Evolutionary conservation across 2,329 filamentous ascomycete genomes (phyloP), one percentile per base, ranked within the genome.

Genomic region (Berkeleyomyces basicola): DNA sequence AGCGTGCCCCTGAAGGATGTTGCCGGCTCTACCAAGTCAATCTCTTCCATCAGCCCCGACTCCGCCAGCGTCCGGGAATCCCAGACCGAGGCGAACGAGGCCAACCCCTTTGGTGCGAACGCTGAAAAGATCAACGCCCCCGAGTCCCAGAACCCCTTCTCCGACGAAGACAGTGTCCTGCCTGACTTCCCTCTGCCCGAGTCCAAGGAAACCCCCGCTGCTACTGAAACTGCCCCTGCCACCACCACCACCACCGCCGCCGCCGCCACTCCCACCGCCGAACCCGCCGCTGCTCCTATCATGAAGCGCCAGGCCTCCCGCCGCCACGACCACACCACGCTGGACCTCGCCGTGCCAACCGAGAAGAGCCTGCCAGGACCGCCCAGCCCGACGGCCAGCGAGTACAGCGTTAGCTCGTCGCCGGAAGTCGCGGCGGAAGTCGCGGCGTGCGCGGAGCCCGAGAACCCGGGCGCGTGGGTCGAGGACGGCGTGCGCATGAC

Each of bases 61-160:
- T 44, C 57, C 7, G 10, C 51, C 14, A 55, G 51, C 4, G 31
- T 55, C 31, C 51, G 33, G 14, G 11, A 43, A 4, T 46, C 47
- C n/a, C 51, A 74, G 65, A 74, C 76, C 71, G 55, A 63, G 10
- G 74, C 76, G 60, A 78, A 84, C 69, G 75, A 79, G 2, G 76
- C 77, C 65, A 90, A 93, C 70, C 89, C 88, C 23, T 93, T 93
- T 72, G 83, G 82, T 59, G 79, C 79, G 68, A 77, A 80, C 65
- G 76, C 77, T 53, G 78, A 81, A 69, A 74, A 68, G 55, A 57
- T 64, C n/a, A 44, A 62, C 39, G 55, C 47, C 0, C 47, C 60
- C 62, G 69, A 76, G 62, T 64, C 63, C 14, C 59, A 61, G 23
- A 86, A 89, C 70, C 86, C 86, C 10, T 88, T 89, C 71, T 80